Evolutionary conservation across 352 stramenopile species (phyloP).

Genomic region (Pythium pyrilobum): DNA sequence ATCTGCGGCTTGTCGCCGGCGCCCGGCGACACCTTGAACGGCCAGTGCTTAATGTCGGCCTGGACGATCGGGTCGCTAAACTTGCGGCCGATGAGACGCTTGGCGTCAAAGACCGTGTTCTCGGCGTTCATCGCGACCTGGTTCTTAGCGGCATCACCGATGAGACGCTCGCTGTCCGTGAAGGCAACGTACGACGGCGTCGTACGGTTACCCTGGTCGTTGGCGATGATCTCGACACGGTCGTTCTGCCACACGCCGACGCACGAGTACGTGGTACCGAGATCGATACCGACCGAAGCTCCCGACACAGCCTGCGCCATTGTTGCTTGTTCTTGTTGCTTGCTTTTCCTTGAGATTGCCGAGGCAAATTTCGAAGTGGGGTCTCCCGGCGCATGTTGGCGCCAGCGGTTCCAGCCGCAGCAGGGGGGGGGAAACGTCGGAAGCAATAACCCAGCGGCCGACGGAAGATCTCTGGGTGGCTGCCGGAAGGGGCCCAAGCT

Average conservation of each 20-base stretch:
- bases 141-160: constrained; percentile 94
- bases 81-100: constrained; percentile 88
- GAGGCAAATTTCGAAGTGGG: constrained; percentile 27
- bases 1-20: constrained; percentile 69
- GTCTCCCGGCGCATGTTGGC: not conserved
- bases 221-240: constrained; percentile 94
- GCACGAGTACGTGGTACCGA: constrained; percentile 97
- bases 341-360: constrained; percentile 16
- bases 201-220: constrained; percentile 94
- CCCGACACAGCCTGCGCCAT: constrained; percentile 24
- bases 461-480: constrained; percentile 19
- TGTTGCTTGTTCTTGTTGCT: constrained; percentile 18
- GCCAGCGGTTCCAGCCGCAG: not conserved
- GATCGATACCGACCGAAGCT: constrained; percentile 92
- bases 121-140: constrained; percentile 89
- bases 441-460: constrained; percentile 10
- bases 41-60: constrained; percentile 47
- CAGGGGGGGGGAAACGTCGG: not conserved
- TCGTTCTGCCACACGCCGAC: constrained; percentile 98
- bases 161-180: constrained; percentile 92
- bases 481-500: not conserved
- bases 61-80: constrained; percentile 86
- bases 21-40: constrained; percentile 90
- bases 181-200: constrained; percentile 96
- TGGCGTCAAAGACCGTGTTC: constrained; percentile 27